These are phyloP conservation scores for Penicillium pulvis DNA, from an alignment of 495 filamentous ascomycete species.

Conservation along the genomic window DNA sequence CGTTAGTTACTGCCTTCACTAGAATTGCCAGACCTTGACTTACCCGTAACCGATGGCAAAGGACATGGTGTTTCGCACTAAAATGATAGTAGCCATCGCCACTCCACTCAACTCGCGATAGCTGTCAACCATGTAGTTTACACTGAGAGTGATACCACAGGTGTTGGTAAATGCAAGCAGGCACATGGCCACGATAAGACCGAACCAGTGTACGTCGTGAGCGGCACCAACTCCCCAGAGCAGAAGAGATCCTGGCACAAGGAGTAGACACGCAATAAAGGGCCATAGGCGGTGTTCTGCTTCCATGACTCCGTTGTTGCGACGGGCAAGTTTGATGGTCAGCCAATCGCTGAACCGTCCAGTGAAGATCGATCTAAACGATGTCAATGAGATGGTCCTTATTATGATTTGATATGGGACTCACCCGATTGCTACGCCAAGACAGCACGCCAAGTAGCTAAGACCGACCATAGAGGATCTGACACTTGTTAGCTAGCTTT, in stretches of 20 bases:
- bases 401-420: slow-evolving; percentile 4
- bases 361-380: slow-evolving; percentile 45
- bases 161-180: slow-evolving; percentile 58
- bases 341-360: slow-evolving; percentile 62
- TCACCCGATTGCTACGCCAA: slow-evolving; percentile 56
- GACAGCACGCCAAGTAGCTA: slow-evolving; percentile 58
- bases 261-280: slow-evolving; percentile 53
- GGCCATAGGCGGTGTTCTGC: slow-evolving; percentile 67
- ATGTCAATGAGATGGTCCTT: not conserved
- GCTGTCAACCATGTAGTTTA: slow-evolving; percentile 65
- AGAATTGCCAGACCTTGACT: slow-evolving; percentile 13
- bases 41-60: slow-evolving; percentile 60
- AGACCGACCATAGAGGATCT: slow-evolving; percentile 63
- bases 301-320: slow-evolving; percentile 63
- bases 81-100: slow-evolving; percentile 63
- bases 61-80: slow-evolving; percentile 68
- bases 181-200: slow-evolving; percentile 63
- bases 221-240: slow-evolving; percentile 73
- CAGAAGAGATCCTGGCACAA: slow-evolving; percentile 59
- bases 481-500: slow-evolving; percentile 10
- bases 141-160: slow-evolving; percentile 58
- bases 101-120: slow-evolving; percentile 65
- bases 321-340: slow-evolving; percentile 57
- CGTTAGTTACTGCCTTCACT: not conserved
- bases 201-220: slow-evolving; percentile 62